Evolutionary conservation across 495 filamentous ascomycete genomes (phyloP), one percentile per base, ranked within the genome.

Genomic region (Daldinia decipiens): DNA sequence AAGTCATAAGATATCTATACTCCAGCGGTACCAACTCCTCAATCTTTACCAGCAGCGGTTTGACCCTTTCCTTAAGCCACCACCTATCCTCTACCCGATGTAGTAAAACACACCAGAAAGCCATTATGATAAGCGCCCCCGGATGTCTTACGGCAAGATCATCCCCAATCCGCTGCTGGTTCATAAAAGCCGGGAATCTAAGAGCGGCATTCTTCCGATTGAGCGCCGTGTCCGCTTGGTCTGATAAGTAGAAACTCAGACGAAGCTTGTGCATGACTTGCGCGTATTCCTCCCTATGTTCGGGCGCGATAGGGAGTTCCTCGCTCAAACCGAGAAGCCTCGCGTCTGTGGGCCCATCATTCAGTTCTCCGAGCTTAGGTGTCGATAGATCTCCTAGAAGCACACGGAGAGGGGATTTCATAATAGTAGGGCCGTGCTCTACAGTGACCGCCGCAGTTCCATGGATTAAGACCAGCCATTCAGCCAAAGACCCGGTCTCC

Each of bases 101-200:
- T 12, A 76, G 9, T 54, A 76, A 43, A 5, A 76, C 60, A 27
- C 70, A 74, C 74, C 74, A 76, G n/a, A 39, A 76, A 5, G 67
- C 67, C 71, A 74, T 71, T 1, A 74, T 9, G 0, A 76, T 50
- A 2, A 76, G 67, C n/a, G 74, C 71, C 24, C 67, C 56, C 31
- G 67, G 67, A 3, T 36, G 47, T 31, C 55, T 58, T 15, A 19
- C 59, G 1, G 63, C 67, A 5, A 73, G 62, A 7, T 58, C 55
- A 15, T 31, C 63, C 21, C 62, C 45, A 15, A 76, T 31, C 4
- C 26, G 67, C 24, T 63, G 34, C 17, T 31, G n/a, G 19, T 34
- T 45, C 53, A 68, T 55, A 38, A 66, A 34, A 1, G 59, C 39
- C 13, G 63, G 67, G 38, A 73, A 76, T 7, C 63, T 54, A 1